Conservation (phyloP, 495 filamentous ascomycete species). For the Lasiosphaeriaceae sp. region DNA sequence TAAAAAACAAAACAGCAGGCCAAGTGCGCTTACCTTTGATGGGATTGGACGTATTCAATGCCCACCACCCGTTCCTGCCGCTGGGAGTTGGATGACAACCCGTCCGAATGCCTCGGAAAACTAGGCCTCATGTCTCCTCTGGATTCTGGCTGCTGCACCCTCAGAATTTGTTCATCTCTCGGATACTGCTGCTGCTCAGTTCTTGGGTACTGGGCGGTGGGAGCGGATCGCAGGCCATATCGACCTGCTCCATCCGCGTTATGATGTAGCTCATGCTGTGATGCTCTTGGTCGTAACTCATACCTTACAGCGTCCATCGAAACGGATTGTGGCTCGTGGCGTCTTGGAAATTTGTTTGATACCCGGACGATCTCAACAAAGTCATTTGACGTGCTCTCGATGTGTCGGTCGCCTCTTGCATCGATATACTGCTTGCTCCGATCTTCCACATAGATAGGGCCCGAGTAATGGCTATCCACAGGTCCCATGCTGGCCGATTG, state of each 20-base stretch:
- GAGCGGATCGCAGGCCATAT: background rate
- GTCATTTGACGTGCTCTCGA: constrained; percentile 12
- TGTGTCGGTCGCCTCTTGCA: constrained; percentile 2
- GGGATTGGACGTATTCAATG: constrained; percentile 14
- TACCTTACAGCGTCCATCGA: constrained; percentile 2
- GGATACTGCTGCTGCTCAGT: too few species aligned
- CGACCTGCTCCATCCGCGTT: background rate
- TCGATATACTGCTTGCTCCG: constrained; percentile 3
- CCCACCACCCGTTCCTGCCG: constrained; percentile 26
- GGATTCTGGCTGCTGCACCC: constrained; percentile 8
- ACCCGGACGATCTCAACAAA: constrained; percentile 26
- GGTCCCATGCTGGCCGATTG: background rate
- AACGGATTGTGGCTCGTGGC: constrained; percentile 15
- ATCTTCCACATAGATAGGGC: constrained; percentile 6
- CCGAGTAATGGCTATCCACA: background rate
- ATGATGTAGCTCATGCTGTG: background rate
- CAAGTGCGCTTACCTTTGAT: constrained; percentile 6
- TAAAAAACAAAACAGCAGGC: background rate
- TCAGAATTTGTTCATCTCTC: background rate
- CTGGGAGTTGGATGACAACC: background rate
- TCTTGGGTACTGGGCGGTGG: too few species aligned
- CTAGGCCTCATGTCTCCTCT: background rate
- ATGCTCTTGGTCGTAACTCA: background rate
- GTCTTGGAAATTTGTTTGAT: constrained; percentile 29
- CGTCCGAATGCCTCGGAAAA: background rate